A percentile compares a stretch with the other conserved stretches of the same genome.
These are phyloP conservation scores for Pelargonium australe DNA, from an alignment of 441 rosid genomes.

Conservation along the genomic window DNA sequence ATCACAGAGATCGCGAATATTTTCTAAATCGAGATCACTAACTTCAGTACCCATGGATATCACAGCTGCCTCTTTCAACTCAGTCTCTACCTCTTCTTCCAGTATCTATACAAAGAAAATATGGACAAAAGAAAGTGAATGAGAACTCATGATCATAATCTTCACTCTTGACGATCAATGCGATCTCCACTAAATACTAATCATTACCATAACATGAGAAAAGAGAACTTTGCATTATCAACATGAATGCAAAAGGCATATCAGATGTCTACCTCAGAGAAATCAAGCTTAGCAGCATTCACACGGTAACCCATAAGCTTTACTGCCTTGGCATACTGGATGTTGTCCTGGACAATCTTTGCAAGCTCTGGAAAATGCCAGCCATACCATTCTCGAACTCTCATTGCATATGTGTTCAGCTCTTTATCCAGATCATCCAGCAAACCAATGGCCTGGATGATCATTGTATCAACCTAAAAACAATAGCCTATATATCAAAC, in stretches of 20 bases:
- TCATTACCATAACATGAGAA: background rate
- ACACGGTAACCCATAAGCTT: slow-evolving; percentile 75
- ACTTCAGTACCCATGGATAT: slow-evolving; percentile 97
- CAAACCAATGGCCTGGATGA: slow-evolving; percentile 84
- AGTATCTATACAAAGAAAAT: slow-evolving; percentile 34
- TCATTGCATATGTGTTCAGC: slow-evolving; percentile 75
- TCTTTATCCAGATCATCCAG: slow-evolving; percentile 93
- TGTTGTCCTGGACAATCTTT: slow-evolving; percentile 75
- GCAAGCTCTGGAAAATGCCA: slow-evolving; percentile 99
- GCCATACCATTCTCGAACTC: slow-evolving; percentile 94
- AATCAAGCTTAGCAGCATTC: slow-evolving; percentile 79
- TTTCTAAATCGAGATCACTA: slow-evolving; percentile 65
- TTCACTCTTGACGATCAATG: no score
- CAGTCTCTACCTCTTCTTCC: slow-evolving; percentile 67
- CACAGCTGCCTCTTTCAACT: slow-evolving; percentile 71
- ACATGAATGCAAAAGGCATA: no score
- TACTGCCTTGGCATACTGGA: slow-evolving; percentile 74
- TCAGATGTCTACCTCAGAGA: slow-evolving; percentile 54
- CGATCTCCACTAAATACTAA: no score
- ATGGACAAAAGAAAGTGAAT: no score
- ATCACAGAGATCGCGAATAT: slow-evolving; percentile 74
- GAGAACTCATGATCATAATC: no score
- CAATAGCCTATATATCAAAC: background rate
- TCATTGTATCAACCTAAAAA: slow-evolving; percentile 66
- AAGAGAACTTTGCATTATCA: background rate